phyloP scores from a whole-genome alignment of 257 asterid genomes.

The Scutellaria galericulata region DNA sequence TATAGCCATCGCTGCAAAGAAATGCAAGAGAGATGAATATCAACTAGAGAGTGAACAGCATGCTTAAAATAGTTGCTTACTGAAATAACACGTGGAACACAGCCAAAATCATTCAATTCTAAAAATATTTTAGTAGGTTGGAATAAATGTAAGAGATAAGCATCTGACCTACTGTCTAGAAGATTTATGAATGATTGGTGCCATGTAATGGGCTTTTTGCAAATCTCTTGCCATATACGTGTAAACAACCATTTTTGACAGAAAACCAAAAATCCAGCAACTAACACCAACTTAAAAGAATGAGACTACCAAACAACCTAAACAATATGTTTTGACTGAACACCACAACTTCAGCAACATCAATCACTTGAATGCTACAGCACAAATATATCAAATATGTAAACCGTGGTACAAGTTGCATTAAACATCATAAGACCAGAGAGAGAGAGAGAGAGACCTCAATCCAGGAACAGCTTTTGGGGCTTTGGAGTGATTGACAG shows the following conservation, averaged over 20 bases:
- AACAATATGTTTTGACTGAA: not conserved
- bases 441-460: conserved; percentile 42
- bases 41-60: conserved; percentile 2
- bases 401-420: not conserved
- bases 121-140: not conserved
- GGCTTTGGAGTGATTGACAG: conserved; percentile 36
- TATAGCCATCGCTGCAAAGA: conserved; percentile 55
- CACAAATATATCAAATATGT: conserved; percentile 2
- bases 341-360: not conserved
- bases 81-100: not conserved
- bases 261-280: not conserved
- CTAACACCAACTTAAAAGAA: not conserved
- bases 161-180: no score
- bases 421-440: not conserved
- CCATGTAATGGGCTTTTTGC: no score
- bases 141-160: no score
- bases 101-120: not conserved
- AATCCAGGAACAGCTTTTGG: conserved; percentile 42
- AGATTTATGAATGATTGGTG: no score
- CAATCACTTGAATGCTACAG: conserved; percentile 16
- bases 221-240: not conserved
- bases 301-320: not conserved
- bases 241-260: not conserved
- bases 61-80: not conserved
- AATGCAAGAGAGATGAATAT: conserved; percentile 19